Evolutionary conservation across 768 basidiomycete genomes (phyloP), one percentile per base, ranked within the genome.

Genomic region (Agrocybe pediades): DNA sequence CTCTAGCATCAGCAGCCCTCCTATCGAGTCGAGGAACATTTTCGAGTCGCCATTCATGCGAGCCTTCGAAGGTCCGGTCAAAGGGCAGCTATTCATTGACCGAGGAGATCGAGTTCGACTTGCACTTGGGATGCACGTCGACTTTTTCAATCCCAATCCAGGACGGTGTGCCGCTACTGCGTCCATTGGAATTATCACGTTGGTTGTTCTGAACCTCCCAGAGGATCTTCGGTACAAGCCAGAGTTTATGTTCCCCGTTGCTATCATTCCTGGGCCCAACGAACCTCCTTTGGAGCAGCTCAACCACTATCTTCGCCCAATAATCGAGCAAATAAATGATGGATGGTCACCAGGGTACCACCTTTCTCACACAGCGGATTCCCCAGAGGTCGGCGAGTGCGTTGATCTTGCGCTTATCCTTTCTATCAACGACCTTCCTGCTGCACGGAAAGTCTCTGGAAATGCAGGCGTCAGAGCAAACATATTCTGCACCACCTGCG

Each of bases 91-190:
- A 9, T 59, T 59, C 24, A 33, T 59, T 25, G 50, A 55, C 20
- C 26, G 51, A n/a, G 39, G 45, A 17, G 40, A 26, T 1, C 46
- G 29, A 40, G 43, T 55, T 9, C 41, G 58, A 7, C 49, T 56
- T n/a, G 26, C 62, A 0, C 63, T 69, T 26, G 59, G 55, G 0
- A 43, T 71, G 1, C 60, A 69, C 16, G 20, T 73, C 2, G 65
- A 73, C 47, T 68, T 68, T 44, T 72, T 74, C 56, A 66, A 68
- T 48, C 50, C 68, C 0, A 40, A 71, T 24, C 55, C 13, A 2
- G 58, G 59, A 16, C 42, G 53, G 8, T 65, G 65, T 16, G 58
- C 56, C 1, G 56, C 29, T 6, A 29, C 30, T 2, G 54, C 54
- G 2, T 73, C 69, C 1, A 58, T 59, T 2, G 67, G 69, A 0